Percentiles rank a stretch among this genome's conserved stretches.
Conservation (phyloP, 2,329 filamentous ascomycete genomes). For the Arthrocladium fulminans region DNA sequence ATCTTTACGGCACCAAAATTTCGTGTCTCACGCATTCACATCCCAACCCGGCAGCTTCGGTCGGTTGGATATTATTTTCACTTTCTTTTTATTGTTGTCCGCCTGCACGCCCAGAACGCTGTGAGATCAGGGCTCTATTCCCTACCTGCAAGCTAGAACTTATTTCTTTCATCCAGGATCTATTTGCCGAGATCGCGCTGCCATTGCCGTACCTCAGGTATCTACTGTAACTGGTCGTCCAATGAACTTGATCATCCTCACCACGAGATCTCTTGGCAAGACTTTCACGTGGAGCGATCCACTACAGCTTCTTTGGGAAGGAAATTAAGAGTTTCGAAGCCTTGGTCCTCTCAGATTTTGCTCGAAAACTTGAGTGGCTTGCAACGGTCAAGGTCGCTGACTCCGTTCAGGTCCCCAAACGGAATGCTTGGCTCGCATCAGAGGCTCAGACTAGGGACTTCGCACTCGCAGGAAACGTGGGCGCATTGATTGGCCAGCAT, state of each 20-base stretch:
- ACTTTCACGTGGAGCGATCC: neutral
- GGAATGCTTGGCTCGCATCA: neutral
- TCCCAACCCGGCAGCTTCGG: no score
- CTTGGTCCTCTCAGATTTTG: neutral
- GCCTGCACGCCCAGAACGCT: no score
- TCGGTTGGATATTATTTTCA: no score
- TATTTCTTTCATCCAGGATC: no score
- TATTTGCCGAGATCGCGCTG: neutral
- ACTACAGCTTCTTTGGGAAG: neutral
- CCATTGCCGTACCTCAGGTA: neutral
- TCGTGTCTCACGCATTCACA: no score
- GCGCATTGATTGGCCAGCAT: slow-evolving; percentile 1
- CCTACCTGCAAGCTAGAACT: no score
- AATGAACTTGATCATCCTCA: neutral
- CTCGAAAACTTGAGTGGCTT: neutral
- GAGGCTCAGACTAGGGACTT: neutral
- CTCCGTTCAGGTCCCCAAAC: neutral
- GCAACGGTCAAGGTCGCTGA: neutral
- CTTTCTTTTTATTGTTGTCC: no score
- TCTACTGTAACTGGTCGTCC: neutral
- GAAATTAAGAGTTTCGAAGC: neutral
- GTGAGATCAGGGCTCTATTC: no score
- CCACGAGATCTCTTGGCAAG: neutral
- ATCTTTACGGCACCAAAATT: no score
- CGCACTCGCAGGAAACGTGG: slow-evolving; percentile 1